These are phyloP conservation scores for Carallia brachiata DNA, from an alignment of 345 rosid genomes.

Conservation along the genomic window DNA sequence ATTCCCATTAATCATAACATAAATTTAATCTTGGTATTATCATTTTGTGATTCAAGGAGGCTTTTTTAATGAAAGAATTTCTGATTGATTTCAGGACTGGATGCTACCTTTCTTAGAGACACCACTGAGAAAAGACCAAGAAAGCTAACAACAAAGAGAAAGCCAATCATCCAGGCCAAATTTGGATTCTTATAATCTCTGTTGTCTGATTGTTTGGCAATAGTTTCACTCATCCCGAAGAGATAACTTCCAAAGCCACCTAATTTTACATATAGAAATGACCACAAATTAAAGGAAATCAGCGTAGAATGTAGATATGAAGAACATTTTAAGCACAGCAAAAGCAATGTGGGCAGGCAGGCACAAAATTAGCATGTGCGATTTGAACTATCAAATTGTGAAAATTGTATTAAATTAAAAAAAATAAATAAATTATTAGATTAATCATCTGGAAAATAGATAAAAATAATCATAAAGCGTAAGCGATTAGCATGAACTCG, in stretches of 20 bases:
- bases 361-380: no score
- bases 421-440: no score
- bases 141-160: constrained; percentile 85
- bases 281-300: constrained; percentile 17
- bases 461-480: not conserved
- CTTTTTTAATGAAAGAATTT: not conserved
- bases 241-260: constrained; percentile 82
- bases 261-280: constrained; percentile 12
- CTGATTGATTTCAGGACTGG: not conserved
- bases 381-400: no score
- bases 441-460: not conserved
- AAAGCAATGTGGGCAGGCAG: no score
- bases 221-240: constrained; percentile 62
- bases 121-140: constrained; percentile 80
- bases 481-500: no score
- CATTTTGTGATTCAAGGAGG: not conserved
- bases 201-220: constrained; percentile 45
- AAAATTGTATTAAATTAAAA: no score
- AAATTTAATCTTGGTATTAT: no score
- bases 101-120: constrained; percentile 70
- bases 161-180: constrained; percentile 68
- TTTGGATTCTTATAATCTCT: constrained; percentile 51
- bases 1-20: no score
- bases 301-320: not conserved
- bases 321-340: not conserved